Percentiles rank a stretch among this genome's conserved stretches.
These are phyloP conservation scores for Bipolaris gigantea DNA, from an alignment of 2,329 filamentous ascomycete genomes.

Conservation along the genomic window DNA sequence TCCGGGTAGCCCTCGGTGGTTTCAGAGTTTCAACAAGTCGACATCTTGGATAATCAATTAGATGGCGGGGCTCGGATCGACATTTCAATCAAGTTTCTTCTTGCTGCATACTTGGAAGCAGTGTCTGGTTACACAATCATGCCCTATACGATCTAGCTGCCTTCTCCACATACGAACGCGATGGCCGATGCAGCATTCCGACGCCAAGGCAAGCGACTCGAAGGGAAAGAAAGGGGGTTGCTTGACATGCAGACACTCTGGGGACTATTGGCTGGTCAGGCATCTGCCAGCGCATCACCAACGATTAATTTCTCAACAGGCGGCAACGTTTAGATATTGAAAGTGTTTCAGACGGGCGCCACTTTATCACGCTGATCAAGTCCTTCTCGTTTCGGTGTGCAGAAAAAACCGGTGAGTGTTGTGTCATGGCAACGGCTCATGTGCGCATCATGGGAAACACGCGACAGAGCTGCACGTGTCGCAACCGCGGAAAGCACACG, in stretches of 20 bases:
- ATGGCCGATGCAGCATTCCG: background rate
- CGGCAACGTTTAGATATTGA: background rate
- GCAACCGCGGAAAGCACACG: background rate
- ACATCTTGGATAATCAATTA: no score
- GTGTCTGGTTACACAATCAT: no score
- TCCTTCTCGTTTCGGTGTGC: constrained; percentile 1
- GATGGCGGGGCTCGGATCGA: no score
- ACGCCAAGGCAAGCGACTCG: background rate
- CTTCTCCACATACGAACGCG: background rate
- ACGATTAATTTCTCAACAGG: background rate
- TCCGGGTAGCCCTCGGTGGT: no score
- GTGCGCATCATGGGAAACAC: no score
- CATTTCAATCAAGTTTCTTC: no score
- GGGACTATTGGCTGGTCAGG: background rate
- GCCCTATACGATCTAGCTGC: no score
- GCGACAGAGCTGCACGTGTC: no score
- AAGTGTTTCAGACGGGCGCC: background rate
- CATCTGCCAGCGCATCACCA: background rate
- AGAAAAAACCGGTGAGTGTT: background rate
- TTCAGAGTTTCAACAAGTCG: no score
- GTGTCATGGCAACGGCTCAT: no score
- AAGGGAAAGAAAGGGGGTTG: no score
- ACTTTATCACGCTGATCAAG: background rate
- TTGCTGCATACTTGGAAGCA: no score
- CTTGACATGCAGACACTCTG: background rate